Percentiles rank a stretch among this genome's conserved stretches.
Conservation (phyloP, 441 rosid species). For the Theobroma grandiflorum region DNA sequence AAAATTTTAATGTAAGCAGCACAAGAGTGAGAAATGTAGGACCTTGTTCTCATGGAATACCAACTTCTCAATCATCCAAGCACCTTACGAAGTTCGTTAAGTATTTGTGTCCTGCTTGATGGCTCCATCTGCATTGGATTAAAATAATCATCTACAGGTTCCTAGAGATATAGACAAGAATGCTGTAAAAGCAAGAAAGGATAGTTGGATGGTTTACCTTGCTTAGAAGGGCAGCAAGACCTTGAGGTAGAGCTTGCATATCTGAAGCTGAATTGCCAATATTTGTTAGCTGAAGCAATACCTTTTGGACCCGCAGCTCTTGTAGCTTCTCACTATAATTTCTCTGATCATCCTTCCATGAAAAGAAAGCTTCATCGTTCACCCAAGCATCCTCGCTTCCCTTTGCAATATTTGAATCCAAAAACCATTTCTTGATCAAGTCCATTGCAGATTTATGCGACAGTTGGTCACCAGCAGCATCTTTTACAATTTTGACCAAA, state of each 20-base stretch:
- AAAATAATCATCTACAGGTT: slow-evolving; percentile 34
- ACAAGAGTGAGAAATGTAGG: neutral
- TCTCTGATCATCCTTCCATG: slow-evolving; percentile 71
- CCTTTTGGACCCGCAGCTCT: slow-evolving; percentile 84
- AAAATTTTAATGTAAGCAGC: neutral
- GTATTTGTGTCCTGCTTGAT: slow-evolving; percentile 59
- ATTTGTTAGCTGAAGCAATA: slow-evolving; percentile 69
- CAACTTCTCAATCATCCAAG: slow-evolving; percentile 45
- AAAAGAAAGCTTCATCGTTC: slow-evolving; percentile 85
- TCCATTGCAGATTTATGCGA: slow-evolving; percentile 68
- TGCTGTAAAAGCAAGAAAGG: slow-evolving; percentile 23
- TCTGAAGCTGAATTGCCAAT: slow-evolving; percentile 74
- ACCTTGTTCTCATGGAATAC: neutral
- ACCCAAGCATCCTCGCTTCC: slow-evolving; percentile 76
- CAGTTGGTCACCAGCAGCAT: slow-evolving; percentile 78
- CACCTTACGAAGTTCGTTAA: slow-evolving; percentile 73
- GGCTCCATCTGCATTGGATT: slow-evolving; percentile 83
- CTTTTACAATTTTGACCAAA: slow-evolving; percentile 66
- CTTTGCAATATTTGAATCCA: slow-evolving; percentile 58
- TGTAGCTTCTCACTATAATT: slow-evolving; percentile 75
- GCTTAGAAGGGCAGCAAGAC: slow-evolving; percentile 86
- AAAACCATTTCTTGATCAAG: slow-evolving; percentile 83
- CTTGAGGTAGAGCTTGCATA: slow-evolving; percentile 89
- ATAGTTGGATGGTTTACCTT: slow-evolving; percentile 59
- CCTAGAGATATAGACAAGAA: slow-evolving; percentile 15